phyloP scores from a whole-genome alignment of 2,329 filamentous ascomycete genomes.

The Davidsoniella eucalypti region DNA sequence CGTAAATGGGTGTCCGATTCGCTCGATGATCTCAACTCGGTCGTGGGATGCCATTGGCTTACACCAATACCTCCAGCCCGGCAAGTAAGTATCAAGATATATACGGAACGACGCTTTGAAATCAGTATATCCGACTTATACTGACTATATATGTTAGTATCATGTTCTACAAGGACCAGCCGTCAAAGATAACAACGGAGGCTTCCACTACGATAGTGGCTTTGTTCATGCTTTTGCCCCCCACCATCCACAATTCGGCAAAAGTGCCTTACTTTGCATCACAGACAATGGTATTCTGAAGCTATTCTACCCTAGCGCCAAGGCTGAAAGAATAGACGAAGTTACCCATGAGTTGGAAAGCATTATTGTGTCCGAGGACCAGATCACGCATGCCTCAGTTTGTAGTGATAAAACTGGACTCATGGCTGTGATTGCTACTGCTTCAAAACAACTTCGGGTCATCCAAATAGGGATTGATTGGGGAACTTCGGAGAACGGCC shows the following conservation, averaged over 20 bases:
- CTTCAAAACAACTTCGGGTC: slow-evolving; percentile 55
- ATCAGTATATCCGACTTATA: background rate
- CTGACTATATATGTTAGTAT: background rate
- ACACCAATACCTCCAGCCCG: slow-evolving; percentile 34
- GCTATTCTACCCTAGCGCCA: slow-evolving; percentile 62
- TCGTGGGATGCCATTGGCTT: slow-evolving; percentile 82
- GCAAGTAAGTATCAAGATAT: slow-evolving; percentile 19
- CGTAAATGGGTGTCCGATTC: slow-evolving; percentile 50
- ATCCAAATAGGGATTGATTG: slow-evolving; percentile 61
- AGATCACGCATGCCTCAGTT: slow-evolving; percentile 66
- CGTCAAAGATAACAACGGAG: slow-evolving; percentile 38
- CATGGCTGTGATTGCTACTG: slow-evolving; percentile 50
- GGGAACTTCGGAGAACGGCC: slow-evolving; percentile 44
- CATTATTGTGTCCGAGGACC: slow-evolving; percentile 51
- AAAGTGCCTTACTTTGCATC: slow-evolving; percentile 60
- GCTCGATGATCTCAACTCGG: slow-evolving; percentile 55
- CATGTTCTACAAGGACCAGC: slow-evolving; percentile 42
- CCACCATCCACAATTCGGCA: slow-evolving; percentile 52
- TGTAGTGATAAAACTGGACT: slow-evolving; percentile 58
- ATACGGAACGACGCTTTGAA: background rate
- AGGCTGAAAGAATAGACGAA: slow-evolving; percentile 50
- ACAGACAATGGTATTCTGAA: slow-evolving; percentile 59
- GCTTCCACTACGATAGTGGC: slow-evolving; percentile 46
- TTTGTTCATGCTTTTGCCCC: slow-evolving; percentile 52
- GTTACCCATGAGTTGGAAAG: slow-evolving; percentile 58